Percentiles rank a stretch among this genome's conserved stretches.
phyloP scores from a whole-genome alignment of 306 rosid genomes.

The Erythrophleum fordii region DNA sequence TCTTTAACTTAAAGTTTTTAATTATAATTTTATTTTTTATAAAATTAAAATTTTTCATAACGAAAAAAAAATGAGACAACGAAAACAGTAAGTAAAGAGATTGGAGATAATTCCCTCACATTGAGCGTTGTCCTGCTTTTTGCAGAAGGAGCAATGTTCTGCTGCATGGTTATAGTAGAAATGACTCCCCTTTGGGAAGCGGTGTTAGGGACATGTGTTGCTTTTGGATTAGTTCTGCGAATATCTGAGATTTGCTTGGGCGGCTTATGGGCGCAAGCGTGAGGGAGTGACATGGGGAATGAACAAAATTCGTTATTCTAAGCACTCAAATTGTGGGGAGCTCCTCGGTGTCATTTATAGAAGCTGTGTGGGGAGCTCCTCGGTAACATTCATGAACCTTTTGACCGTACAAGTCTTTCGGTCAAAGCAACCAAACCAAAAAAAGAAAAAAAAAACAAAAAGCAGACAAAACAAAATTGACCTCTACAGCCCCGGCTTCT shows the following conservation, averaged over 20 bases:
- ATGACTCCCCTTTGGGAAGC: neutral
- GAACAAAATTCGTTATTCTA: neutral
- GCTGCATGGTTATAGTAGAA: neutral
- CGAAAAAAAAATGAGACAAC: too few relatives aligned
- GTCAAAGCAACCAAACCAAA: too few relatives aligned
- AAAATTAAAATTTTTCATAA: too few relatives aligned
- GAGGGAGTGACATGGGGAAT: neutral
- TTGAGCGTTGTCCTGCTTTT: neutral
- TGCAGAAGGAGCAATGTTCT: conserved; percentile 9
- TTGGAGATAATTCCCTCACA: neutral
- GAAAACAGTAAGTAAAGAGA: neutral
- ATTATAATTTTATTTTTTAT: too few relatives aligned
- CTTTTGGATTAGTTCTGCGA: neutral
- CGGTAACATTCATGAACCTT: neutral
- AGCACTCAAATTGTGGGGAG: neutral
- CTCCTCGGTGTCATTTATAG: neutral
- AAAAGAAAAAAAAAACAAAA: too few relatives aligned
- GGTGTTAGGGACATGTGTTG: neutral
- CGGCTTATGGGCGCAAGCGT: neutral
- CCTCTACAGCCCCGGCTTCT: neutral
- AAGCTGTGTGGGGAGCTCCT: too few relatives aligned
- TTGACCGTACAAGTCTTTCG: neutral
- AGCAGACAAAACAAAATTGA: neutral
- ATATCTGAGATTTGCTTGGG: conserved; percentile 18
- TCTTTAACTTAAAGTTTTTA: too few relatives aligned